Evolutionary conservation across 495 filamentous ascomycete genomes (phyloP).

Genomic region (Chaetomium tenue): DNA sequence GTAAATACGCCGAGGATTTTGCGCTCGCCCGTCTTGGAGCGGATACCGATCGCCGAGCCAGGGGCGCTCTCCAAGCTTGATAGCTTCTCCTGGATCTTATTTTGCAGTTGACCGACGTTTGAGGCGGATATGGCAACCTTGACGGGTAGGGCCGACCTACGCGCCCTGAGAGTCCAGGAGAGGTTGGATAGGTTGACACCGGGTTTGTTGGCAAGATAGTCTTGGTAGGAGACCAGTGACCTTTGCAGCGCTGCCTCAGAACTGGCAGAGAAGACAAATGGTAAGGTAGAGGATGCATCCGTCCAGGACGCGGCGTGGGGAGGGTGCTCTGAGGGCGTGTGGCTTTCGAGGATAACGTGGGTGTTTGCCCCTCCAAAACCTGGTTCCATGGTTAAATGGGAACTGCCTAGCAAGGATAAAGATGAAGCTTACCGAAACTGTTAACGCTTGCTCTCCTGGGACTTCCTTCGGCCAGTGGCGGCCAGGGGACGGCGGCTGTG

Average conservation of each 20-base stretch:
- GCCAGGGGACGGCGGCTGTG: conserved; percentile 33
- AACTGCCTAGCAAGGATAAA: no score
- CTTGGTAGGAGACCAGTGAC: background rate
- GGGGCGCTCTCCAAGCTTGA: background rate
- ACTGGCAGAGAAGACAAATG: background rate
- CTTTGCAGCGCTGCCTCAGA: background rate
- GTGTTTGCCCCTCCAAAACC: conserved; percentile 4
- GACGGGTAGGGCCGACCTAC: background rate
- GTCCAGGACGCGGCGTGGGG: background rate
- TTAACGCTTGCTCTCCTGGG: background rate
- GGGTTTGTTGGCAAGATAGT: background rate
- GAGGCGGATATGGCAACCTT: background rate
- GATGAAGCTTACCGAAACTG: conserved; percentile 1
- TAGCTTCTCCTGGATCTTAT: background rate
- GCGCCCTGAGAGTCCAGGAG: background rate
- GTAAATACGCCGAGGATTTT: conserved; percentile 32
- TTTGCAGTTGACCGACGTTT: background rate
- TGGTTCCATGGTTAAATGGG: background rate
- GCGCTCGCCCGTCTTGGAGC: background rate
- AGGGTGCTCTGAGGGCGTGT: background rate
- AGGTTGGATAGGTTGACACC: background rate
- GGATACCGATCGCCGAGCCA: background rate
- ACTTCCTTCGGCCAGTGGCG: conserved; percentile 10
- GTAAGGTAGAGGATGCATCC: background rate
- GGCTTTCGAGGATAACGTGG: conserved; percentile 1